Evolutionary conservation across 768 basidiomycete genomes (phyloP).

Genomic region (Pluteus cervinus): DNA sequence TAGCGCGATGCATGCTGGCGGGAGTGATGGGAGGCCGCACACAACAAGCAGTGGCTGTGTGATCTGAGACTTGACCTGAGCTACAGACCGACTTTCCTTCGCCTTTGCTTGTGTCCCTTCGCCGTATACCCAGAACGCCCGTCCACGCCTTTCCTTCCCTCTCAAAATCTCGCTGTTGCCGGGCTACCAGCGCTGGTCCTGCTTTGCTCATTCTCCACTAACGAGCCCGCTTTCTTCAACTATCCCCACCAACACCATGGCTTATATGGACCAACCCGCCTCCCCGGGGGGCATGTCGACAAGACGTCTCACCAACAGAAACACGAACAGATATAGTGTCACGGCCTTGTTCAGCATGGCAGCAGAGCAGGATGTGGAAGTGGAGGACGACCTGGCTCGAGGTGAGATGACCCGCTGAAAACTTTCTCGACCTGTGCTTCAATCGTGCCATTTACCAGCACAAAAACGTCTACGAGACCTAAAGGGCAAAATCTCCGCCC

Average conservation of each 20-base stretch:
- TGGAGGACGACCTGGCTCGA: conserved; percentile 93
- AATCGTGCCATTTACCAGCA: conserved; percentile 39
- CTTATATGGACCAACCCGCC: conserved; percentile 54
- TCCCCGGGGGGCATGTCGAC: conserved; percentile 63
- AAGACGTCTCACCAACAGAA: conserved; percentile 82
- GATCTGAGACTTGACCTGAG: conserved; percentile 3
- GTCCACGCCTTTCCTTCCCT: conserved; percentile 4
- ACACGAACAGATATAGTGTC: conserved; percentile 94
- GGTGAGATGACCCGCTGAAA: conserved; percentile 42
- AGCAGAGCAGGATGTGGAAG: conserved; percentile 96
- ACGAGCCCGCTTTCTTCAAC: conserved; percentile 16
- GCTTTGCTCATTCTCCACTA: conserved; percentile 8
- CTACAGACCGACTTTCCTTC: too few relatives aligned
- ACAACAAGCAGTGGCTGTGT: conserved; percentile 4
- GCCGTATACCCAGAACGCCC: conserved; percentile 8
- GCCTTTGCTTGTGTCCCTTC: neutral
- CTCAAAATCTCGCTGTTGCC: conserved; percentile 16
- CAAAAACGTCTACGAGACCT: conserved; percentile 96
- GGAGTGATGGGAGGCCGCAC: neutral
- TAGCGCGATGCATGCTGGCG: too few relatives aligned
- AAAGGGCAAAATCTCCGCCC: conserved; percentile 94
- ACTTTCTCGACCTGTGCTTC: conserved; percentile 3
- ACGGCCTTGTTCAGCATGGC: conserved; percentile 97
- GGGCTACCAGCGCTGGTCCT: conserved; percentile 13
- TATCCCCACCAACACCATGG: conserved; percentile 40